Evolutionary conservation across 2,329 filamentous ascomycete genomes (phyloP).

Genomic region (Colletotrichum phormii): DNA sequence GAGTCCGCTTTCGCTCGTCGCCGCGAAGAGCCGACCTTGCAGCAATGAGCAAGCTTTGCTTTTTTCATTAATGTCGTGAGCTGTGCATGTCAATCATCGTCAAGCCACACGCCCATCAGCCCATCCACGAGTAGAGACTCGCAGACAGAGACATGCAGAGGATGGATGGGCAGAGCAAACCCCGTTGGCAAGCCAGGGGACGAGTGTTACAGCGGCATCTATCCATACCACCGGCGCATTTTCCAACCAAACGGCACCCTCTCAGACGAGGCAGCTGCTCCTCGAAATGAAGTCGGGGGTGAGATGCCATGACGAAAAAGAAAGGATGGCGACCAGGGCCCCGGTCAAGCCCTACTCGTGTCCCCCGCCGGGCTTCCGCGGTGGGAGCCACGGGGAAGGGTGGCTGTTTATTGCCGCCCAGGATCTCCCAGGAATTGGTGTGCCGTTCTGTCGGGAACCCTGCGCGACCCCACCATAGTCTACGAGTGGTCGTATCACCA

Average conservation of each 20-base stretch:
- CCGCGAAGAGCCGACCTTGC: not conserved
- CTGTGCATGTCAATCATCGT: not conserved
- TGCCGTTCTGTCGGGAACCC: constrained; percentile 17
- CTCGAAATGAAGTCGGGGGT: not conserved
- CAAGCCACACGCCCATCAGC: not conserved
- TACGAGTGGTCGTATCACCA: not conserved
- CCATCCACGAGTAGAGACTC: not conserved
- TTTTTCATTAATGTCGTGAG: not conserved
- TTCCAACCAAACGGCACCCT: constrained; percentile 13
- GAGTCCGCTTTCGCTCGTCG: not conserved
- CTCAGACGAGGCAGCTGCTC: not conserved
- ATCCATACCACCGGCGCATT: constrained; percentile 13
- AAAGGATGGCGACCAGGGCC: constrained; percentile 2
- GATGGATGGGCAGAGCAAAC: not conserved
- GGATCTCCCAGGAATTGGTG: constrained; percentile 17
- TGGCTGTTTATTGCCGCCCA: not conserved
- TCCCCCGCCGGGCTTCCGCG: constrained; percentile 6
- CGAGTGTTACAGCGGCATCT: not conserved
- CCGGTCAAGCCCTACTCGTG: constrained; percentile 2
- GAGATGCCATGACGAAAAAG: constrained; percentile 11
- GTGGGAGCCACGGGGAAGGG: constrained; percentile 16
- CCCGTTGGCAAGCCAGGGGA: not conserved
- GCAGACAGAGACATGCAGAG: not conserved
- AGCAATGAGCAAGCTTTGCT: not conserved
- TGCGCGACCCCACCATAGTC: not conserved